A percentile compares a stretch with the other conserved stretches of the same genome.
These are phyloP conservation scores for Styphnolobium japonicum DNA, from an alignment of 306 rosid genomes.

Conservation along the genomic window DNA sequence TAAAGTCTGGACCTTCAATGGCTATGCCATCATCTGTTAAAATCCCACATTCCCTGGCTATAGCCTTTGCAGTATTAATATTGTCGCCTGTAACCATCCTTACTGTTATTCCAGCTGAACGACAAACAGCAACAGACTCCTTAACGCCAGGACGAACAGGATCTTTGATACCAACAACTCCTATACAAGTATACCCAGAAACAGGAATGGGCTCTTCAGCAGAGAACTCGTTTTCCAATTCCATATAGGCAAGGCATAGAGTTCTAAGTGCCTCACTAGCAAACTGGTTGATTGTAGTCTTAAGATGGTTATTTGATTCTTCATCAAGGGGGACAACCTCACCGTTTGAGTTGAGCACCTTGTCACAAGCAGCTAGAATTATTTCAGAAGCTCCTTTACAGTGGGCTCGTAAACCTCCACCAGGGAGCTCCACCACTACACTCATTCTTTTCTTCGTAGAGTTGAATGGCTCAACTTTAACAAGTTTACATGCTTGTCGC, in stretches of 20 bases:
- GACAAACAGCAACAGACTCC: conserved; percentile 90
- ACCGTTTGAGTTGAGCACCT: conserved; percentile 70
- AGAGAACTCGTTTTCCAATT: conserved; percentile 69
- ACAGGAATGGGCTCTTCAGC: conserved; percentile 60
- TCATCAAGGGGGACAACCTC: conserved; percentile 80
- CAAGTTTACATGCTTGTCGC: conserved; percentile 56
- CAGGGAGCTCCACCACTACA: conserved; percentile 73
- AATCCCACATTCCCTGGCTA: conserved; percentile 96
- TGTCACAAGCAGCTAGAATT: conserved; percentile 81
- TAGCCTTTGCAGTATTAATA: conserved; percentile 90
- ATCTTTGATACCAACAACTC: conserved; percentile 93
- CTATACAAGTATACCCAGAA: conserved; percentile 84
- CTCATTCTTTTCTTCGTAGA: conserved; percentile 86
- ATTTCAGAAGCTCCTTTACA: conserved; percentile 97
- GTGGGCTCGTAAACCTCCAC: conserved; percentile 77
- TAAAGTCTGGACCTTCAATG: conserved; percentile 92
- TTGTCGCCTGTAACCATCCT: conserved; percentile 99
- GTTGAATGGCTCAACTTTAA: conserved; percentile 96
- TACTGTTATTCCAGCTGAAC: conserved; percentile 91
- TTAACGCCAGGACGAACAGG: conserved; percentile 97
- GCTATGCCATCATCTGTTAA: conserved; percentile 96
- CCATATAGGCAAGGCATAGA: conserved; percentile 84
- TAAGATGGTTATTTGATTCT: conserved; percentile 57
- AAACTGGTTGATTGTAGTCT: conserved; percentile 62
- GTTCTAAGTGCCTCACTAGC: conserved; percentile 94